phyloP scores from a whole-genome alignment of 345 rosid genomes.

The Brassica rapa region DNA sequence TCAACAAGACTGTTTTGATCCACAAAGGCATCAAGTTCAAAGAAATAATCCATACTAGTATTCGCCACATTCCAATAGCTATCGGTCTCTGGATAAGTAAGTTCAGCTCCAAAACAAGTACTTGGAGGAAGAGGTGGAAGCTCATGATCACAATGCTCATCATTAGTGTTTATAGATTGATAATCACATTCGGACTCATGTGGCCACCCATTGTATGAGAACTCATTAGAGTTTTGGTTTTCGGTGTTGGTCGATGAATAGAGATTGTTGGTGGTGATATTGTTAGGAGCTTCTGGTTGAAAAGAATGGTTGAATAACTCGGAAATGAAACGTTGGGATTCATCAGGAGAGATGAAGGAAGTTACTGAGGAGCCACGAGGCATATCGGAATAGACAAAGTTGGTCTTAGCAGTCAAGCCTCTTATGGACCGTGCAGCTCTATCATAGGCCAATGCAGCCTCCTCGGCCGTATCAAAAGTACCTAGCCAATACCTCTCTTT shows the following conservation, averaged over 20 bases:
- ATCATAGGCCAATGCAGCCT: conserved; percentile 92
- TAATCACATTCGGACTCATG: conserved; percentile 35
- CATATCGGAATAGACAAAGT: conserved; percentile 91
- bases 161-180: conserved; percentile 42
- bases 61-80: conserved; percentile 30
- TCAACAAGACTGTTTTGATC: conserved; percentile 28
- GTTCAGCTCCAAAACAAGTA: conserved; percentile 46
- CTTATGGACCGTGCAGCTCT: conserved; percentile 89
- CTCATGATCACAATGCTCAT: conserved; percentile 50
- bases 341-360: conserved; percentile 83
- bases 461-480: conserved; percentile 86
- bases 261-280: conserved; percentile 27
- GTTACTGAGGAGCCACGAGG: conserved; percentile 84
- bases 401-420: conserved; percentile 82
- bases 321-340: conserved; percentile 54
- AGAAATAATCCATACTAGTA: conserved; percentile 14
- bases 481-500: conserved; percentile 96
- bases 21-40: conserved; percentile 33
- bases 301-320: conserved; percentile 47
- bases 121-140: conserved; percentile 94
- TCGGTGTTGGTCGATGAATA: conserved; percentile 21
- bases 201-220: conserved; percentile 44
- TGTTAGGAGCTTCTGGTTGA: conserved; percentile 18
- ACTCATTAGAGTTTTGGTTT: conserved; percentile 36
- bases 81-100: conserved; percentile 40